Conservation (phyloP, 305 asterid species). For the Plantago coronopus region DNA sequence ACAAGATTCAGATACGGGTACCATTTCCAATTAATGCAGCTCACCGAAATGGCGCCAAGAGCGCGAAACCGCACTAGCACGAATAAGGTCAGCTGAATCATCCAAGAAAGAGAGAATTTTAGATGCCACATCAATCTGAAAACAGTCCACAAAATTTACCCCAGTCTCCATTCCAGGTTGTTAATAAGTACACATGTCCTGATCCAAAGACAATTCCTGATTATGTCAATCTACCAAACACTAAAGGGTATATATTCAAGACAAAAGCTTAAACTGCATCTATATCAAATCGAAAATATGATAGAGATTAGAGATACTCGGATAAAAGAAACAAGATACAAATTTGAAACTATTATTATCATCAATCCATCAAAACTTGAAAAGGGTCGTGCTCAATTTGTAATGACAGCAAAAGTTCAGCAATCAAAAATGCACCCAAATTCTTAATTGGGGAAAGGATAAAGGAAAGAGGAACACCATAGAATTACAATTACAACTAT, state of each 20-base stretch:
- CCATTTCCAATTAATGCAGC: constrained; percentile 1
- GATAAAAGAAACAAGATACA: no score
- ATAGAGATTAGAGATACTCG: no score
- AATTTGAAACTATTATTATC: no score
- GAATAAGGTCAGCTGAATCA: constrained; percentile 34
- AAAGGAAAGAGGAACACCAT: background rate
- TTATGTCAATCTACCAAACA: background rate
- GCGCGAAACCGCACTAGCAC: constrained; percentile 29
- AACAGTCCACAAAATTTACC: constrained; percentile 25
- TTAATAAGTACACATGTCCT: background rate
- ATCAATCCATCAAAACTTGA: background rate
- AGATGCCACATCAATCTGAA: constrained; percentile 26
- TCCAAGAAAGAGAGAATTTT: constrained; percentile 25
- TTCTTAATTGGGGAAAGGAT: background rate
- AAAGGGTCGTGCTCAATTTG: background rate
- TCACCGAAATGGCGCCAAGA: constrained; percentile 31
- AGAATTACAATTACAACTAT: background rate
- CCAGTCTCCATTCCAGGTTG: constrained; percentile 20
- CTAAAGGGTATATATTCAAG: background rate
- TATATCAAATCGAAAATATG: no score
- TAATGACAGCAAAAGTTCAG: background rate
- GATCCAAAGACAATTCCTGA: background rate
- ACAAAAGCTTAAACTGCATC: background rate
- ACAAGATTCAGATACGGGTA: background rate
- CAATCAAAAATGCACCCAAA: no score